phyloP scores from a whole-genome alignment of 129 eudicot species.

The Flaveria sonorensis region DNA sequence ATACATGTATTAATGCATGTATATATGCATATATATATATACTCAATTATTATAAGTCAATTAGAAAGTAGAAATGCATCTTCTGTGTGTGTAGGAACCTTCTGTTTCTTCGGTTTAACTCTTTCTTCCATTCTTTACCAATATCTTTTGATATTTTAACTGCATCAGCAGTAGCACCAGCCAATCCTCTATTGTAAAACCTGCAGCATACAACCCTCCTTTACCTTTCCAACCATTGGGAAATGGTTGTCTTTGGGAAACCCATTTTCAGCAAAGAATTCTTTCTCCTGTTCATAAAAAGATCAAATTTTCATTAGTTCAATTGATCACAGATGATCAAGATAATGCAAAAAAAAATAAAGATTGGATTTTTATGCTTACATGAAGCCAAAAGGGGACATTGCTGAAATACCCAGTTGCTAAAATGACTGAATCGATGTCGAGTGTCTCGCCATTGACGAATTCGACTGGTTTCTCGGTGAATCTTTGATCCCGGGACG shows the following conservation, averaged over 20 bases:
- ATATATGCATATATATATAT: constrained; percentile 15
- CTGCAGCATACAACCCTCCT: constrained; percentile 80
- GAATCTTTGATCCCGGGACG: too few relatives aligned
- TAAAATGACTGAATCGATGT: constrained; percentile 67
- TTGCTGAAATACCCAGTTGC: constrained; percentile 98
- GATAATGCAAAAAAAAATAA: too few relatives aligned
- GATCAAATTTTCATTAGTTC: not conserved
- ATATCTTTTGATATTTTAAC: constrained; percentile 75
- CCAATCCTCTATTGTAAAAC: constrained; percentile 95
- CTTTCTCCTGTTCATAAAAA: constrained; percentile 58
- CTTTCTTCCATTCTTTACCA: constrained; percentile 76
- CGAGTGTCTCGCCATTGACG: constrained; percentile 59
- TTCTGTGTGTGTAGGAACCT: constrained; percentile 79
- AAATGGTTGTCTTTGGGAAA: constrained; percentile 76
- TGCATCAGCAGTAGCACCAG: constrained; percentile 92
- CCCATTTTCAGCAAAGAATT: constrained; percentile 81
- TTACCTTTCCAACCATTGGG: constrained; percentile 96
- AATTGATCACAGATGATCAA: too few relatives aligned
- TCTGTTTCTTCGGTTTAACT: constrained; percentile 69
- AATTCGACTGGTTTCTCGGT: constrained; percentile 45
- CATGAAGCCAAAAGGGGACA: constrained; percentile 41
- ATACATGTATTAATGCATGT: too few relatives aligned
- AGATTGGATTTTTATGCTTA: too few relatives aligned
- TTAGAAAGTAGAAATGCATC: constrained; percentile 80
- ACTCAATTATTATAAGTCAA: not conserved